Conservation (phyloP, 768 basidiomycete genomes). For the Tricholoma flavovirens region DNA sequence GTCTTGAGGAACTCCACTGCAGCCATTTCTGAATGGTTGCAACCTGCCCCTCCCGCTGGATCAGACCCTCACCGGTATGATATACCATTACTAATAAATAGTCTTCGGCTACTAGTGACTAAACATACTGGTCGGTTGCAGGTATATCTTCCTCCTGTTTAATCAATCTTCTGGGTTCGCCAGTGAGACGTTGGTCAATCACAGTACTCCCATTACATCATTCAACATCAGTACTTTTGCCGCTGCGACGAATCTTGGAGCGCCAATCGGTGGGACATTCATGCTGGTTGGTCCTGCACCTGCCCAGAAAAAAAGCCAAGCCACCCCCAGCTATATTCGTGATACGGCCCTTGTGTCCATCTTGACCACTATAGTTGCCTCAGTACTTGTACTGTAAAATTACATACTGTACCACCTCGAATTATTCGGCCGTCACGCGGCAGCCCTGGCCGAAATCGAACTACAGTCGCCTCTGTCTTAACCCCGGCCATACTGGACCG, state of each 20-base stretch:
- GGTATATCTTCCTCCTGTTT: constrained; percentile 32
- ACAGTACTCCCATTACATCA: constrained; percentile 25
- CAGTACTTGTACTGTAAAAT: background rate
- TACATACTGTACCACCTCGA: no score
- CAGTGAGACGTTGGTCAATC: constrained; percentile 32
- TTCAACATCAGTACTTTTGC: constrained; percentile 45
- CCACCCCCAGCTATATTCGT: background rate
- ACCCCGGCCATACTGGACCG: no score
- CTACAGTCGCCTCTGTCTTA: no score
- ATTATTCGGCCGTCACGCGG: no score
- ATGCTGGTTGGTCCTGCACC: constrained; percentile 34
- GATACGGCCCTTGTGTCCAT: background rate
- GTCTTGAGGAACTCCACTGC: constrained; percentile 32
- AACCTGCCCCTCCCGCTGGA: constrained; percentile 39
- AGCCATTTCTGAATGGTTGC: constrained; percentile 33
- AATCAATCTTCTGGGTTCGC: constrained; percentile 27
- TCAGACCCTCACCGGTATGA: constrained; percentile 40
- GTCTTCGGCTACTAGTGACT: background rate
- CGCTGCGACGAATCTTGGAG: constrained; percentile 33
- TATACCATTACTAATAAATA: constrained; percentile 17
- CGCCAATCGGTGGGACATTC: constrained; percentile 44
- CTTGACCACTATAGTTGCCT: background rate
- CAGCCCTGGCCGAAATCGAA: no score
- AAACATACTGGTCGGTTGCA: background rate
- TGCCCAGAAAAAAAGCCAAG: background rate